phyloP scores from a whole-genome alignment of 352 stramenopile species.

The Phytophthora brassicae region DNA sequence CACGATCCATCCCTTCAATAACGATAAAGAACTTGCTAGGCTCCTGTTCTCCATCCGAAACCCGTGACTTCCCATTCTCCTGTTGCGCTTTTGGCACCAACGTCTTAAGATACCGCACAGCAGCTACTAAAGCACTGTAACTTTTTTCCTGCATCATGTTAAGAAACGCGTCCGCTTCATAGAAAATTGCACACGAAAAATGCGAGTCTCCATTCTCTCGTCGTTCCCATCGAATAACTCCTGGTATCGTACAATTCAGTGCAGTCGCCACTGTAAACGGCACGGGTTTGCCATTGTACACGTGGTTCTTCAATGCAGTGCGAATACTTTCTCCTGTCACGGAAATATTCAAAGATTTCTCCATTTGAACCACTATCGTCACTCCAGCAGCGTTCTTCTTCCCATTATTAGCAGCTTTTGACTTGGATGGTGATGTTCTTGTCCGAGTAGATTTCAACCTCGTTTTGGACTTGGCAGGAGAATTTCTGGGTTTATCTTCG shows the following conservation, averaged over 20 bases:
- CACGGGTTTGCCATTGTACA: constrained; percentile 61
- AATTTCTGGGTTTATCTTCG: no score
- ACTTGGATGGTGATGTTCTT: neutral
- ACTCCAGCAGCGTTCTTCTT: constrained; percentile 1
- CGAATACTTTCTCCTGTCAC: constrained; percentile 36
- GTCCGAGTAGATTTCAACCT: neutral
- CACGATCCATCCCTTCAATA: constrained; percentile 62
- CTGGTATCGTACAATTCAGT: constrained; percentile 33
- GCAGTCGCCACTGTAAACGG: constrained; percentile 32
- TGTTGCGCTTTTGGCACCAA: constrained; percentile 14
- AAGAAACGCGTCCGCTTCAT: constrained; percentile 44
- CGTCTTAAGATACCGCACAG: constrained; percentile 34
- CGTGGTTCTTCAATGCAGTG: constrained; percentile 44
- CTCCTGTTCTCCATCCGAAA: constrained; percentile 19
- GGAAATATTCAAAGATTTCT: constrained; percentile 44
- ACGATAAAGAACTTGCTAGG: constrained; percentile 47
- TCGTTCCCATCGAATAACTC: constrained; percentile 48
- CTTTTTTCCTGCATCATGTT: constrained; percentile 36
- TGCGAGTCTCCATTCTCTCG: constrained; percentile 3
- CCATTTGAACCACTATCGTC: constrained; percentile 43
- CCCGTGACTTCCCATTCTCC: neutral
- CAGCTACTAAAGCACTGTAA: constrained; percentile 22
- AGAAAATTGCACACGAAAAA: constrained; percentile 42
- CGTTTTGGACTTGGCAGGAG: neutral
- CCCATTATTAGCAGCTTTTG: neutral